Evolutionary conservation across 2,329 filamentous ascomycete genomes (phyloP).

Genomic region (Xylaria hypoxylon): DNA sequence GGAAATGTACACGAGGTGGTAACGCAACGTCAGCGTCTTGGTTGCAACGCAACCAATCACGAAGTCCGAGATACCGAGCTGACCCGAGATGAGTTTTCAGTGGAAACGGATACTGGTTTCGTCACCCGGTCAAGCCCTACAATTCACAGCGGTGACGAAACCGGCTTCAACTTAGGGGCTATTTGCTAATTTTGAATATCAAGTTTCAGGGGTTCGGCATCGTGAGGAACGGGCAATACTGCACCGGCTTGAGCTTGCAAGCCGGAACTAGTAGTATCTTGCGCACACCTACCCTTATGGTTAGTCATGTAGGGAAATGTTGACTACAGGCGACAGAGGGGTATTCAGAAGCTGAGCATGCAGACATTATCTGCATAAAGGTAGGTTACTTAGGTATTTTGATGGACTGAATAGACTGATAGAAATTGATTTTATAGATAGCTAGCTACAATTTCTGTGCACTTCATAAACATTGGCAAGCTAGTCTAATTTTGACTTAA

Average conservation of each 20-base stretch:
- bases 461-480: not conserved
- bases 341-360: not conserved
- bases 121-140: slow-evolving; percentile 15
- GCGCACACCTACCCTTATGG: not conserved
- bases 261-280: not conserved
- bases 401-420: too few relatives aligned
- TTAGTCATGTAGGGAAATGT: too few relatives aligned
- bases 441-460: not conserved
- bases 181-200: not conserved
- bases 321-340: too few relatives aligned
- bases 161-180: not conserved
- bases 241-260: not conserved
- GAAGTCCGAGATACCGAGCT: slow-evolving; percentile 34
- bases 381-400: too few relatives aligned
- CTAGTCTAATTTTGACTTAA: not conserved
- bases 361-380: not conserved
- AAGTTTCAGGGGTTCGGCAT: not conserved
- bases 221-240: slow-evolving; percentile 4
- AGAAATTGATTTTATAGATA: not conserved
- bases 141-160: slow-evolving; percentile 14
- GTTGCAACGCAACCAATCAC: slow-evolving; percentile 17
- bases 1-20: not conserved
- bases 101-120: slow-evolving; percentile 6
- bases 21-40: not conserved
- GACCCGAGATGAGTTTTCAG: slow-evolving; percentile 23